Percentiles rank a stretch among this genome's conserved stretches.
These are phyloP conservation scores for Calonectria henricotiae DNA, from an alignment of 2,329 filamentous ascomycete genomes.

Conservation along the genomic window DNA sequence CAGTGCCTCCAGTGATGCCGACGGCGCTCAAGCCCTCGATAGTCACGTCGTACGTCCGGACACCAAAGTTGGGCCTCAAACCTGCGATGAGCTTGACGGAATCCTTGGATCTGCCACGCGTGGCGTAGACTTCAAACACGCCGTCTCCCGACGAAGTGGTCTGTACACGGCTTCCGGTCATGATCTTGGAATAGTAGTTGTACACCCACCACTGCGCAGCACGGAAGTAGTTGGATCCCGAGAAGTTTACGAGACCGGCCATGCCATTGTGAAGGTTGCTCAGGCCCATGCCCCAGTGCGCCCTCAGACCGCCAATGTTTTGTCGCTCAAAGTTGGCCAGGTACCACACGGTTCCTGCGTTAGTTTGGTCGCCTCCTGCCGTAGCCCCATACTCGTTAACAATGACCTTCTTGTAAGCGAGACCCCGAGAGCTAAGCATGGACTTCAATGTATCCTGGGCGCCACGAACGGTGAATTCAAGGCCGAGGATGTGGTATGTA, in stretches of 20 bases:
- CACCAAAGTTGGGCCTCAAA: conserved; percentile 1
- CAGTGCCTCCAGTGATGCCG: background rate
- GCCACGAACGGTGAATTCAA: conserved; percentile 4
- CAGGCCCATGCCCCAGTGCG: conserved; percentile 5
- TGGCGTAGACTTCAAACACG: conserved; percentile 13
- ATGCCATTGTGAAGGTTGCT: conserved; percentile 19
- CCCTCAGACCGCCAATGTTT: conserved; percentile 1
- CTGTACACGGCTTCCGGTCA: conserved; percentile 27
- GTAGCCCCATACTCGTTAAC: conserved; percentile 12
- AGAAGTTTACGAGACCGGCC: conserved; percentile 24
- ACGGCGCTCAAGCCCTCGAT: conserved; percentile 5
- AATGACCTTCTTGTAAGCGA: conserved; percentile 9
- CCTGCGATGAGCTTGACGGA: conserved; percentile 9
- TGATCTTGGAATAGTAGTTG: conserved; percentile 36
- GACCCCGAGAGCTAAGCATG: conserved; percentile 10
- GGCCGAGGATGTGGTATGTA: conserved; percentile 1
- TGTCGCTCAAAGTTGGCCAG: conserved; percentile 6
- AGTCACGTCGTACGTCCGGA: conserved; percentile 2
- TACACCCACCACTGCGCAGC: conserved; percentile 36
- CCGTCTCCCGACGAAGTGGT: conserved; percentile 5
- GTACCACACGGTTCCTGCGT: conserved; percentile 4
- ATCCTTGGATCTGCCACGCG: conserved; percentile 1
- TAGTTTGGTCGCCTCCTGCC: conserved; percentile 12
- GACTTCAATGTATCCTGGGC: conserved; percentile 16
- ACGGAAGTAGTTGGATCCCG: conserved; percentile 30